A percentile compares a stretch with the other conserved stretches of the same genome.
Evolutionary conservation across 164 flowering plant species (phyloP).

Genomic region (grape (Vitis vinifera)): ASM3070453v1 NC_081811.1:20202501-20203000

Average conservation of each 20-base stretch:
- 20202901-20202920: too few relatives aligned
- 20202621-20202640: background rate
- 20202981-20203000: too few relatives aligned
- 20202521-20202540: background rate
- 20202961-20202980: too few relatives aligned
- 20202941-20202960: rapidly evolving
- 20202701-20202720: background rate
- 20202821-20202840: too few relatives aligned
- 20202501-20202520: background rate
- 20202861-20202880: too few relatives aligned
- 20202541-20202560: constrained; percentile 6
- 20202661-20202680: constrained; percentile 3
- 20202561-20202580: constrained; percentile 2
- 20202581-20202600: background rate
- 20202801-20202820: too few relatives aligned
- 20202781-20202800: too few relatives aligned
- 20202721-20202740: background rate
- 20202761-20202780: too few relatives aligned
- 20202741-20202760: too few relatives aligned
- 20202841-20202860: too few relatives aligned
- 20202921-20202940: too few relatives aligned
- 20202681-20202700: constrained; percentile 11
- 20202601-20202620: background rate
- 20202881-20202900: too few relatives aligned
- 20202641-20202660: background rate